Base-by-base conservation (phyloP, 352 stramenopile genomes). In the Globisporangium cylindrosporum region DNA sequence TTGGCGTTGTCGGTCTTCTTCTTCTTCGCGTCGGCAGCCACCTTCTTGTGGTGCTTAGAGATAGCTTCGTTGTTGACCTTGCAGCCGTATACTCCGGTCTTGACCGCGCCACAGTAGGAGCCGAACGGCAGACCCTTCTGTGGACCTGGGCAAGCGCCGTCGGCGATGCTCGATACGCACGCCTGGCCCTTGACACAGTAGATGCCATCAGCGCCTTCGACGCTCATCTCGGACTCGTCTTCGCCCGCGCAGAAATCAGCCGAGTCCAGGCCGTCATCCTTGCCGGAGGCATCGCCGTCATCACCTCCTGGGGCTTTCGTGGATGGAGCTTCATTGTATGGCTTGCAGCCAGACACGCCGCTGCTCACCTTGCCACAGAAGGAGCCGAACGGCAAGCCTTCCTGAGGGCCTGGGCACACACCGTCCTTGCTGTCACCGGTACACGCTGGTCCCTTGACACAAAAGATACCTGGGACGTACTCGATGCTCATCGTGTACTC, bases 341-440 rank as follows among this genome's bases (percentile, higher is more conserved):
- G 14, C 58, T 64, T 64, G 58, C 58, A 64, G 12, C 58, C 58
- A 12, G 9, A 41, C 2, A 43, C 54, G 12, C 54, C 54, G 20
- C 12, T 59, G 25, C 32, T 59, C 9, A 59, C 54, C 15, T 36
- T 59, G 54, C 32, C 27, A 12, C 54, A 59, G 24, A 43, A 25
- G 4, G 54, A 27, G 27, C 54, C 67, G 59, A 69, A 43, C 18
- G 59, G 61, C 15, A 69, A 58, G 6, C 64, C 64, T 4, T 59
- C 46, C 56, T 70, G 64, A 0, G 49, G 27, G n/a, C 64, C 64
- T 12, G 64, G 64, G 24, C 64, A 70, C n/a, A 59, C 32, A 1
- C 64, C 64, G 27, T 66, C 18, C 15, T n/a, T 10, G 48, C 25
- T 56, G 10, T 63, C 25, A 34, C 24, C 64, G 22, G 41, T 27